Percentiles rank a stretch among this genome's conserved stretches.
Evolutionary conservation across 225 moss, liverwort and hornwort genomes (phyloP).

Genomic region (Bryoerythrophyllum caledonicum): DNA sequence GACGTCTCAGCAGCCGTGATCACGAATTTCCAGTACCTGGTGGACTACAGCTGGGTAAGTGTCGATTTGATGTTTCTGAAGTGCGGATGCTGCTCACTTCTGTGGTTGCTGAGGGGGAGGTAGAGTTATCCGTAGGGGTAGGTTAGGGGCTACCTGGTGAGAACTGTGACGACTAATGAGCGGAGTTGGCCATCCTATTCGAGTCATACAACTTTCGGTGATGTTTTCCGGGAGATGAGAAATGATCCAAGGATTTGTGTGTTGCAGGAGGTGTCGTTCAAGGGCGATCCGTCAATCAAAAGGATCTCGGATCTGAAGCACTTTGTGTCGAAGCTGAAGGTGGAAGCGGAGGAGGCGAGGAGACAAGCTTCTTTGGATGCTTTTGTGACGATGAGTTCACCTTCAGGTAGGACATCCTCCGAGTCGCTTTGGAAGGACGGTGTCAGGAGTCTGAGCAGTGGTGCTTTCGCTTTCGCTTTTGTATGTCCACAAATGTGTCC

Average conservation of each 20-base stretch:
- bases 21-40: slow-evolving; percentile 81
- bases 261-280: slow-evolving; percentile 70
- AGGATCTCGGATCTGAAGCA: slow-evolving; percentile 66
- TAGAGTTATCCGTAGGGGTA: too few species aligned
- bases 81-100: not conserved
- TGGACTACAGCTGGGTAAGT: slow-evolving; percentile 94
- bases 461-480: not conserved
- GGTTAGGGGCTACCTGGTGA: too few species aligned
- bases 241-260: not conserved
- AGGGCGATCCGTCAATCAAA: slow-evolving; percentile 87
- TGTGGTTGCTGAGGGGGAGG: not conserved
- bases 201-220: not conserved
- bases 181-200: too few species aligned
- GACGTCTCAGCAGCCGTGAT: slow-evolving; percentile 72
- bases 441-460: too few species aligned
- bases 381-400: slow-evolving; percentile 37
- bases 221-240: not conserved
- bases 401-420: slow-evolving; percentile 28
- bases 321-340: slow-evolving; percentile 71
- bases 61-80: not conserved
- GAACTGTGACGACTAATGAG: too few species aligned
- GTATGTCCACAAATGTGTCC: not conserved
- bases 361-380: slow-evolving; percentile 53
- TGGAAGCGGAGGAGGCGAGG: slow-evolving; percentile 63
- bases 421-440: not conserved